Conservation (phyloP, 2,329 filamentous ascomycete species). For the Domatiomyces globalis region DNA sequence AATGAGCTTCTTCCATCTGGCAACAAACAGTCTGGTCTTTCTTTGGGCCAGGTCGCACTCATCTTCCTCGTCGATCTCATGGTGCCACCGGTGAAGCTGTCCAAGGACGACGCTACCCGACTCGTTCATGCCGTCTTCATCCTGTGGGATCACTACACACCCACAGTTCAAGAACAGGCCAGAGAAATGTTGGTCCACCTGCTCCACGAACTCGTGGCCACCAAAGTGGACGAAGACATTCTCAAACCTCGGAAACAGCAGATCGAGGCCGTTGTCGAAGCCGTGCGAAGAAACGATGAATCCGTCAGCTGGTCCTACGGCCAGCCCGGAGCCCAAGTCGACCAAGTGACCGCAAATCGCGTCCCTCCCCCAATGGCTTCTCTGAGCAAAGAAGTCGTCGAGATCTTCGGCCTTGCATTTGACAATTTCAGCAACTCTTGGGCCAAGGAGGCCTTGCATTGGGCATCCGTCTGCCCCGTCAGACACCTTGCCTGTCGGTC, state of each 20-base stretch:
- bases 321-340: constrained; percentile 33
- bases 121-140: constrained; percentile 84
- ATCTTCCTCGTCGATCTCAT: constrained; percentile 92
- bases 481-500: constrained; percentile 89
- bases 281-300: constrained; percentile 67
- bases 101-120: constrained; percentile 65
- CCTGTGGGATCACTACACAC: constrained; percentile 93
- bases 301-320: constrained; percentile 86
- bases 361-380: constrained; percentile 80
- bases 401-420: constrained; percentile 71
- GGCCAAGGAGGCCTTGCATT: constrained; percentile 78
- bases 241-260: constrained; percentile 53
- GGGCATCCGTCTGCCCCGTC: constrained; percentile 94
- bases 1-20: constrained; percentile 65
- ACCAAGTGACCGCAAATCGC: constrained; percentile 59
- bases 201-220: constrained; percentile 87
- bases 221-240: constrained; percentile 56
- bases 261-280: constrained; percentile 79
- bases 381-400: constrained; percentile 66
- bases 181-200: constrained; percentile 96
- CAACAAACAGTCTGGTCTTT: constrained; percentile 83
- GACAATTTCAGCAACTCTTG: constrained; percentile 81
- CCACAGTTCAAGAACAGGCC: constrained; percentile 88
- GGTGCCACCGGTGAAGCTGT: constrained; percentile 75
- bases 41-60: constrained; percentile 79